Conservation (phyloP, 23 red algal species). For the Gracilaria gracilis region DNA sequence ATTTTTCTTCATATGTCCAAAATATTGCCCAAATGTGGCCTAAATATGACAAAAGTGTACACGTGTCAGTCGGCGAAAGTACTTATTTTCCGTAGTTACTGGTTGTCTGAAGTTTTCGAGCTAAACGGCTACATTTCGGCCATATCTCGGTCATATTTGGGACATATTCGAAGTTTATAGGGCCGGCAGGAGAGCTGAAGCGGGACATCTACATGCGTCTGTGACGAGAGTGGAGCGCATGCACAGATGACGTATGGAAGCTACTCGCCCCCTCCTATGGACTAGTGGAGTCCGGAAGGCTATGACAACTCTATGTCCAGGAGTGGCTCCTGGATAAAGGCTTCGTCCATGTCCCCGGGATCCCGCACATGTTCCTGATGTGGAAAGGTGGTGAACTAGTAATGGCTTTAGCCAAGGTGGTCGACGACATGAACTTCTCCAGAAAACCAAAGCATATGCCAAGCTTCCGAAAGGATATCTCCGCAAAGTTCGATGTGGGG, state of each 20-base stretch:
- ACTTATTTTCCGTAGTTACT: no score
- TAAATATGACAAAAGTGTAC: no score
- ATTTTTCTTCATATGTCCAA: no score
- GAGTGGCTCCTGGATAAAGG: constrained; percentile 5
- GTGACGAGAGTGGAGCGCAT: not conserved
- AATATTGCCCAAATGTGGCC: no score
- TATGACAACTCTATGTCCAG: constrained; percentile 36
- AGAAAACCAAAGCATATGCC: no score
- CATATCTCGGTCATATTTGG: no score
- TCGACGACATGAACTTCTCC: not conserved
- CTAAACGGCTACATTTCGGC: no score
- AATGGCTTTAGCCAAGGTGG: not conserved
- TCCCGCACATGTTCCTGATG: constrained; percentile 17
- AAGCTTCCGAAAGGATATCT: no score
- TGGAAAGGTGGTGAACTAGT: not conserved
- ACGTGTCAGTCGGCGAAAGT: no score
- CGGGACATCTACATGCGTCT: constrained; percentile 24
- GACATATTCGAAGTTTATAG: no score
- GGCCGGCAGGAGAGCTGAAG: not conserved
- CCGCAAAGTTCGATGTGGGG: no score
- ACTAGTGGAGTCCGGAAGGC: constrained; percentile 30
- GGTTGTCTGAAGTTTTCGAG: no score
- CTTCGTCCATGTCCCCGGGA: not conserved
- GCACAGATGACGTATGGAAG: not conserved
- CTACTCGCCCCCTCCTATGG: not conserved